Percentiles rank a stretch among this genome's conserved stretches.
These are phyloP conservation scores for Panaeolus cyanescens DNA, from an alignment of 768 basidiomycete species.

Conservation along the genomic window DNA sequence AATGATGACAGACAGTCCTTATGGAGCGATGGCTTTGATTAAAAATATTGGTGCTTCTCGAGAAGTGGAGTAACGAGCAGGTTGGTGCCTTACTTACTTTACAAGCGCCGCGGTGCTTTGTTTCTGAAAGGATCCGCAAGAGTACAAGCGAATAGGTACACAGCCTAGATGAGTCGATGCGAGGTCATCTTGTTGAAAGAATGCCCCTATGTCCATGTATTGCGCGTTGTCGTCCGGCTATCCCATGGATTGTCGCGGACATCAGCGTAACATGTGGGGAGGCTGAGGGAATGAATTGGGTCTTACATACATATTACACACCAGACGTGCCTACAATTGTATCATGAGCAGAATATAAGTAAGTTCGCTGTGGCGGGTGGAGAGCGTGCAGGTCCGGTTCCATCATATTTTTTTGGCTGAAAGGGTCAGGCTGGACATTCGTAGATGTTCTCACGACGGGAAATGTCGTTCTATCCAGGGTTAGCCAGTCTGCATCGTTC, in stretches of 20 bases:
- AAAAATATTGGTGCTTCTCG: background rate
- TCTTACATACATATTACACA: background rate
- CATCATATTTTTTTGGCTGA: background rate
- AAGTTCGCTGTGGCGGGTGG: too few relatives aligned
- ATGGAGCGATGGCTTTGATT: background rate
- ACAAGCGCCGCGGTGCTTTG: background rate
- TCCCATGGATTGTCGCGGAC: background rate
- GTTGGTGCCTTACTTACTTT: background rate
- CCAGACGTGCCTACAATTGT: too few relatives aligned
- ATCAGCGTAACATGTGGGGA: background rate
- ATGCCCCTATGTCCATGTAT: background rate
- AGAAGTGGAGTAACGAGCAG: background rate
- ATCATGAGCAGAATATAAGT: too few relatives aligned
- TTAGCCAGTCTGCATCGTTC: background rate
- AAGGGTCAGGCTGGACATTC: slow-evolving; percentile 1
- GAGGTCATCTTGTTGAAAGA: background rate
- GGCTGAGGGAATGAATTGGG: background rate
- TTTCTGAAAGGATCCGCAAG: background rate
- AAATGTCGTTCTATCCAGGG: background rate
- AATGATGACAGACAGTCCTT: too few relatives aligned
- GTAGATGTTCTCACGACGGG: background rate
- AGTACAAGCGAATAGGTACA: background rate
- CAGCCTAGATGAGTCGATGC: background rate
- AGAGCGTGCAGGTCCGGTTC: background rate
- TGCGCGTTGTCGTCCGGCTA: background rate